These are phyloP conservation scores for Abelmoschus esculentus DNA, from an alignment of 345 rosid species.

Conservation along the genomic window DNA sequence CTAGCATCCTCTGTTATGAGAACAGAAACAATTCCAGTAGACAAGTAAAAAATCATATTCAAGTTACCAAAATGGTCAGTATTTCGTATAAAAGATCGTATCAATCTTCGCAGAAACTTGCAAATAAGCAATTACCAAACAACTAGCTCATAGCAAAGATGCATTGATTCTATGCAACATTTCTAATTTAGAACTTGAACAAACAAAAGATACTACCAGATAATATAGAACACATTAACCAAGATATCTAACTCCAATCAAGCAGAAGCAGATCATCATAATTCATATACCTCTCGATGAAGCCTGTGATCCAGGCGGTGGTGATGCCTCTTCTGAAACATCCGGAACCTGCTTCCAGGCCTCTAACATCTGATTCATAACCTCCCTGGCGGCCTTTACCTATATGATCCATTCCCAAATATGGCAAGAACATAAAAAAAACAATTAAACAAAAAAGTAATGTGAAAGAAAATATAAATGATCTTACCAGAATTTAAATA, in stretches of 20 bases:
- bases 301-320: slow-evolving; percentile 52
- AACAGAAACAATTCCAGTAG: neutral
- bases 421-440: neutral
- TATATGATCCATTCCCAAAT: slow-evolving; percentile 14
- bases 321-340: slow-evolving; percentile 65
- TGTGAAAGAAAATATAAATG: neutral
- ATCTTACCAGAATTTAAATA: neutral
- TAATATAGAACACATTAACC: neutral
- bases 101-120: neutral
- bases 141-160: neutral
- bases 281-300: slow-evolving; percentile 68
- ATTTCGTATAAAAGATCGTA: neutral
- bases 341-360: slow-evolving; percentile 94
- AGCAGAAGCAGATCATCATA: slow-evolving; percentile 1
- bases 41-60: neutral
- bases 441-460: too few species aligned
- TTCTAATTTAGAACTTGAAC: slow-evolving; percentile 2
- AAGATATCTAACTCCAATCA: slow-evolving; percentile 3
- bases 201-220: neutral
- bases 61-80: neutral
- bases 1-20: slow-evolving; percentile 44
- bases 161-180: neutral
- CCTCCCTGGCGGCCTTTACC: slow-evolving; percentile 93
- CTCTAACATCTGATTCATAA: slow-evolving; percentile 78
- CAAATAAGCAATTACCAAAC: neutral